Conservation (phyloP, 768 basidiomycete species). For the Boletus sensibilis region DNA sequence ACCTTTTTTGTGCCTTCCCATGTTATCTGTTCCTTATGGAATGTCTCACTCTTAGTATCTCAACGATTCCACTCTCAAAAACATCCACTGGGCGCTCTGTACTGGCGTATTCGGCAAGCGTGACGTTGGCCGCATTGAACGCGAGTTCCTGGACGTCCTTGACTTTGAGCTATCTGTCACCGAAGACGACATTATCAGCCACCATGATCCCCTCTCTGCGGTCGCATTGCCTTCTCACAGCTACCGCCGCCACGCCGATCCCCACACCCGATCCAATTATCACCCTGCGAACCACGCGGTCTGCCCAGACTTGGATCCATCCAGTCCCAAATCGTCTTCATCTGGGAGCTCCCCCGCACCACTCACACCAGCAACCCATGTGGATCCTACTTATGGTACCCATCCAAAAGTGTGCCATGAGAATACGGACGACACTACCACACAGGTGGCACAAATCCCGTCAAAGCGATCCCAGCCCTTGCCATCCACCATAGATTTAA, state of each 20-base stretch:
- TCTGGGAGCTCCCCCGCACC: constrained; percentile 36
- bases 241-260: constrained; percentile 28
- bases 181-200: constrained; percentile 60
- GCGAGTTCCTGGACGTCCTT: constrained; percentile 78
- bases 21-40: constrained; percentile 4
- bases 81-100: constrained; percentile 87
- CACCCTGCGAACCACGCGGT: constrained; percentile 16
- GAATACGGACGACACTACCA: constrained; percentile 26
- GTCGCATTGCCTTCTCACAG: constrained; percentile 27
- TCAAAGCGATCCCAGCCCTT: constrained; percentile 25
- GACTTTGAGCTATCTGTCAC: constrained; percentile 69
- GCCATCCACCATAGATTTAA: constrained; percentile 41
- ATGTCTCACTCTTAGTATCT: constrained; percentile 51
- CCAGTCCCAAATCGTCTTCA: constrained; percentile 39
- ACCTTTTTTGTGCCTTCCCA: constrained; percentile 18
- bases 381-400: constrained; percentile 19
- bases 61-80: constrained; percentile 89
- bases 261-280: constrained; percentile 20
- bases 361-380: constrained; percentile 29
- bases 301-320: constrained; percentile 46
- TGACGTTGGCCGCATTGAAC: constrained; percentile 77
- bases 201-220: constrained; percentile 38
- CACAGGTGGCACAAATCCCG: constrained; percentile 25
- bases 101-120: constrained; percentile 81
- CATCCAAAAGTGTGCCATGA: constrained; percentile 30